phyloP scores from a whole-genome alignment of 345 rosid species.

The Heritiera fomes region DNA sequence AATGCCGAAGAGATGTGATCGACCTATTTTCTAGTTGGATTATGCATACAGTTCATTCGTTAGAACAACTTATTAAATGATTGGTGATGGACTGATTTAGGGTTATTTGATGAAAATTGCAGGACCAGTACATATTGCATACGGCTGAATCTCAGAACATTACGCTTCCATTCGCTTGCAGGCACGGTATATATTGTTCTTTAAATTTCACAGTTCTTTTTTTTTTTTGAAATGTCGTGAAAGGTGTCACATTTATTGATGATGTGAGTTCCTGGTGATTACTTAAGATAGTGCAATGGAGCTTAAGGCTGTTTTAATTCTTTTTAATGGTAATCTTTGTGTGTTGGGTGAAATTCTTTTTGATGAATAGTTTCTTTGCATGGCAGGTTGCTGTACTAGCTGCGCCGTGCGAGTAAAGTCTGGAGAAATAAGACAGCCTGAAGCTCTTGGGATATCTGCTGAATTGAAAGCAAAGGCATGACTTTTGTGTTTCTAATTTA shows the following conservation, averaged over 20 bases:
- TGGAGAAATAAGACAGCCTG: conserved; percentile 85
- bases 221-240: neutral
- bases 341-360: neutral
- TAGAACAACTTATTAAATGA: neutral
- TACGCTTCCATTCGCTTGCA: conserved; percentile 91
- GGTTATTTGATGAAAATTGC: conserved; percentile 38
- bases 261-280: neutral
- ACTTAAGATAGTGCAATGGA: neutral
- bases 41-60: neutral
- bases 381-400: conserved; percentile 94
- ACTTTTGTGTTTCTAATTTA: neutral
- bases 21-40: neutral
- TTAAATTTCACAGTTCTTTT: neutral
- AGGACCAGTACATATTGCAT: conserved; percentile 95
- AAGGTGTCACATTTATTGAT: neutral
- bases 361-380: neutral
- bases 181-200: conserved; percentile 74
- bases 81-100: neutral
- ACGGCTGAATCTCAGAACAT: conserved; percentile 87
- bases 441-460: conserved; percentile 93
- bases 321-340: conserved; percentile 11
- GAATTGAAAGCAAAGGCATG: conserved; percentile 82
- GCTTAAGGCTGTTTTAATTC: neutral
- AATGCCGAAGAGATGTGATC: neutral
- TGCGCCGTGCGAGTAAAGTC: conserved; percentile 94